Evolutionary conservation across 2,329 filamentous ascomycete species (phyloP), one percentile per base, ranked within the genome.

Genomic region (Lasiodiplodia sp.): DNA sequence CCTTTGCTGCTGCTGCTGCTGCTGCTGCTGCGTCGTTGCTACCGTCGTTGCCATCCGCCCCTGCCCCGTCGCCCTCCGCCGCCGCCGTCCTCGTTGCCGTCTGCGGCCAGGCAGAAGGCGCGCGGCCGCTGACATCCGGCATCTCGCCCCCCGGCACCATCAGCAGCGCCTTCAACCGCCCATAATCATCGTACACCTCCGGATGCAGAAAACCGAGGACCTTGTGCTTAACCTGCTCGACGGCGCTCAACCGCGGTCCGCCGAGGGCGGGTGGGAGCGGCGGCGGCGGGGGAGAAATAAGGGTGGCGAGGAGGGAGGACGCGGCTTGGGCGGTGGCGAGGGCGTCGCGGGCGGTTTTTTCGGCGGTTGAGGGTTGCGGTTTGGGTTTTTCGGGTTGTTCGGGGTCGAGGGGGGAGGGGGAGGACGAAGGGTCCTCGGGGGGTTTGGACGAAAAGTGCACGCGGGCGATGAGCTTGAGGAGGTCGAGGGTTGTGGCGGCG

Each of bases 381-480:
- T 40, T 23, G 40, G 57, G 12, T 11, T 34, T 8, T 12, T 51
- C 3, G 3, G 3, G 56, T 10, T n/a, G 49, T 2, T 25, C n/a
- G 1, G 2, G 51, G 52, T 55, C 31, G 16, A 10, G 10, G 10
- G 55, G 55, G 10, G 16, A 4, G n/a, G n/a, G n/a, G n/a, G 25
- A 3, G 10, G 21, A 2, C 0, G 57, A 16, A 23, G 16, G 11
- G 34, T 44, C n/a, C 2, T 60, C 57, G 5, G 57, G 12, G 57
- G 18, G 18, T 2, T n/a, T 51, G 44, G 40, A 25, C 2, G 3
- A 14, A 37, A 57, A 14, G 40, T 66, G 63, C 38, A 23, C 28
- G 16, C 28, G 31, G 2, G 53, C 51, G 31, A 66, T 51, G 11
- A 66, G n/a, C 11, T 66, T 66, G 51, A 66, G 64, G 16, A 66